Percentiles rank a stretch among this genome's conserved stretches.
These are phyloP conservation scores for Colletotrichum truncatum DNA, from an alignment of 2,329 filamentous ascomycete species.

Conservation along the genomic window DNA sequence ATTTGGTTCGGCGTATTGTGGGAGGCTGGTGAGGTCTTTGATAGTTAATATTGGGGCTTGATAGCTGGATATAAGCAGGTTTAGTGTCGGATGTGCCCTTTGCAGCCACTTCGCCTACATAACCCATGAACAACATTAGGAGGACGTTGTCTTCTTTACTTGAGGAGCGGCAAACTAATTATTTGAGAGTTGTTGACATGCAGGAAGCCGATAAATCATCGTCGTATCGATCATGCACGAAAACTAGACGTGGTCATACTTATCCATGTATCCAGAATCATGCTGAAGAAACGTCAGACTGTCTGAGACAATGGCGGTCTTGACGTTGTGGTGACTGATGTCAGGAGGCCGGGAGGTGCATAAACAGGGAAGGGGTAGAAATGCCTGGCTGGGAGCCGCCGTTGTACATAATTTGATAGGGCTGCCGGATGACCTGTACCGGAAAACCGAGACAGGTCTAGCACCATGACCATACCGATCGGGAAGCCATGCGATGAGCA, in stretches of 20 bases:
- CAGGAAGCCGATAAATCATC: neutral
- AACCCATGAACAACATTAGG: neutral
- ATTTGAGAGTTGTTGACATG: neutral
- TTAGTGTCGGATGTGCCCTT: neutral
- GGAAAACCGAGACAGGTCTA: neutral
- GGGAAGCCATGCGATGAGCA: neutral
- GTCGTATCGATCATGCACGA: neutral
- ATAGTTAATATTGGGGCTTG: neutral
- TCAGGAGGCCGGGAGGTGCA: neutral
- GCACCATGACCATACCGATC: conserved; percentile 11
- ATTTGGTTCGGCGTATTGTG: neutral
- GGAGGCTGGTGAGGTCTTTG: neutral
- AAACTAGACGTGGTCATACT: neutral
- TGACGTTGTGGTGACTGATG: conserved; percentile 1
- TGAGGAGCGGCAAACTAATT: neutral
- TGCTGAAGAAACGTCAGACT: conserved; percentile 7
- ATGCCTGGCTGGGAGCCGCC: neutral
- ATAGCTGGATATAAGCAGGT: neutral
- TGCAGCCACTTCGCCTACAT: neutral
- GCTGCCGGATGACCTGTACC: neutral
- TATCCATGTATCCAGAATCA: neutral
- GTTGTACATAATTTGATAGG: neutral
- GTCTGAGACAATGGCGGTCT: conserved; percentile 15
- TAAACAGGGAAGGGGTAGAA: neutral
- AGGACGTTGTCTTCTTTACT: neutral